These are phyloP conservation scores for Suzukiozyma palmioleophila DNA, from an alignment of 1,139 yeast genomes.

Conservation along the genomic window DNA sequence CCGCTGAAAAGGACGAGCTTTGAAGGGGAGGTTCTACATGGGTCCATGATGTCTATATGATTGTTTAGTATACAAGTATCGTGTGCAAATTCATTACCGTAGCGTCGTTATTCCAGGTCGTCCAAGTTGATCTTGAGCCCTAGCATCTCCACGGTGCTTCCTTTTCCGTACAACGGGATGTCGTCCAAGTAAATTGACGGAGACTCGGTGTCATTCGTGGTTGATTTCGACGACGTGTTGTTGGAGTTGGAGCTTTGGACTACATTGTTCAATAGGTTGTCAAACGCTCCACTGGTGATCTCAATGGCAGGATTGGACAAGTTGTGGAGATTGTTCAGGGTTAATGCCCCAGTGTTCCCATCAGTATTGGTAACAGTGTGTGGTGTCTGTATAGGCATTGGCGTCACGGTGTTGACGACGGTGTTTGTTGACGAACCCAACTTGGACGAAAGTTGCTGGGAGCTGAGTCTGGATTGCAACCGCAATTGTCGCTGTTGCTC, in stretches of 20 bases:
- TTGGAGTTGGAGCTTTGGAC: conserved; percentile 13
- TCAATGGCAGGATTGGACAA: conserved; percentile 15
- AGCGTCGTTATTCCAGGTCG: conserved; percentile 4
- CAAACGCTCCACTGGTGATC: conserved; percentile 28
- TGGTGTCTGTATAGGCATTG: conserved; percentile 18
- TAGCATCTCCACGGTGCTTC: conserved; percentile 36
- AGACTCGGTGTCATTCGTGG: conserved; percentile 9
- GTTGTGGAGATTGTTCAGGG: conserved; percentile 7
- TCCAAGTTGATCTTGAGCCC: conserved; percentile 25
- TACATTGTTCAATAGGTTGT: conserved; percentile 26
- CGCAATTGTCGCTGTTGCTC: conserved; percentile 4
- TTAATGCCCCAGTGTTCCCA: conserved; percentile 6
- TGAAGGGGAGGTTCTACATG: too few relatives aligned
- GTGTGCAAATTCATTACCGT: too few relatives aligned
- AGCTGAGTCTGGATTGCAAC: neutral
- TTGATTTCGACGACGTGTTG: neutral
- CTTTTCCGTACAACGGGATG: conserved; percentile 37
- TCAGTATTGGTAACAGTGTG: conserved; percentile 10
- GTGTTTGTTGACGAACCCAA: conserved; percentile 11
- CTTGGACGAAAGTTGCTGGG: conserved; percentile 5
- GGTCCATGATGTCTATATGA: too few relatives aligned
- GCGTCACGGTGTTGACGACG: conserved; percentile 14
- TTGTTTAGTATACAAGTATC: too few relatives aligned
- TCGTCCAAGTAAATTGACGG: conserved; percentile 32
- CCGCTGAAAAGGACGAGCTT: conserved; percentile 16